Conservation (phyloP, 306 rosid species). For the Lathyrus aphaca region DNA sequence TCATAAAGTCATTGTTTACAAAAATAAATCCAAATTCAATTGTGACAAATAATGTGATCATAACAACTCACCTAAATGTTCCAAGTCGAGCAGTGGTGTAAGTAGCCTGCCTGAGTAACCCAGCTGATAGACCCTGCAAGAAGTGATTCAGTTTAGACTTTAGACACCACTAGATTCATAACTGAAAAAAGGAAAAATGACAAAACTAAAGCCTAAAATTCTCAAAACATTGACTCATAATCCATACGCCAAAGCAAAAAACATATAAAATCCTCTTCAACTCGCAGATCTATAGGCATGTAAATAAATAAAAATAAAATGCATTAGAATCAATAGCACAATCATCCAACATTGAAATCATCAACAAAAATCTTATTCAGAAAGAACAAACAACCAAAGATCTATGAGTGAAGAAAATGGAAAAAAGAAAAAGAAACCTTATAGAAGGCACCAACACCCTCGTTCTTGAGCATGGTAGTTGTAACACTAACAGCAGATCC, state of each 20-base stretch:
- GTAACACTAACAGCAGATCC: conserved; percentile 85
- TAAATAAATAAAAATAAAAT: conserved; percentile 6
- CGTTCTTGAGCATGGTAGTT: conserved; percentile 78
- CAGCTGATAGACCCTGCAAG: conserved; percentile 93
- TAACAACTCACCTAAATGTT: conserved; percentile 73
- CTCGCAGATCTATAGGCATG: conserved; percentile 36
- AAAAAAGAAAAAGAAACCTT: conserved; percentile 57
- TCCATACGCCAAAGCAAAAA: conserved; percentile 7
- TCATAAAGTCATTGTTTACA: neutral
- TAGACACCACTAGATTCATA: conserved; percentile 32
- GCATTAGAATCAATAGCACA: neutral
- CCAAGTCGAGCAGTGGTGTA: conserved; percentile 99
- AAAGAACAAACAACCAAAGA: conserved; percentile 28
- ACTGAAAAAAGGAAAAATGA: conserved; percentile 1
- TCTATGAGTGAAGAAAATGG: conserved; percentile 11
- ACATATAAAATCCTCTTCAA: conserved; percentile 8
- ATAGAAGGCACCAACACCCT: conserved; percentile 83
- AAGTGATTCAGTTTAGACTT: conserved; percentile 38
- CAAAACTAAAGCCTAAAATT: conserved; percentile 11
- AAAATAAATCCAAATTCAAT: neutral
- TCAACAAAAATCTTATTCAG: conserved; percentile 11
- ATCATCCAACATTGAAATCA: conserved; percentile 17
- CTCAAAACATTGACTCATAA: conserved; percentile 6
- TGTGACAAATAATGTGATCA: neutral
- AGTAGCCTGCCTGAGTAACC: conserved; percentile 95